Base-by-base conservation (phyloP, 495 filamentous ascomycete genomes). In the Penicillium mononematosum region DNA sequence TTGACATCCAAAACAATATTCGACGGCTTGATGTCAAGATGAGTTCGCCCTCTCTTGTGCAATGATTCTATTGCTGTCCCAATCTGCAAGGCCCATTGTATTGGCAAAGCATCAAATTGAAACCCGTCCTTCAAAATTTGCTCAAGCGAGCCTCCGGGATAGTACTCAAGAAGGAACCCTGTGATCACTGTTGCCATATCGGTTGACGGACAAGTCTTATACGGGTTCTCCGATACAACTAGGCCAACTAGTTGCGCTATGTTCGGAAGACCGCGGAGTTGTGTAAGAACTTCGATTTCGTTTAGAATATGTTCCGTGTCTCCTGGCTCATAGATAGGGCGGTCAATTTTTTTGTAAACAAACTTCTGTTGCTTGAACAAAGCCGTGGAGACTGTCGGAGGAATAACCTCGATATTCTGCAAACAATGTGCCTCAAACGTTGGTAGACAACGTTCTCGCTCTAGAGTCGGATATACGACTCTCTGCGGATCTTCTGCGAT, bases 1-100 rank as follows among this genome's bases (percentile, higher is more conserved):
- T 54, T 25, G 11, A 39, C 49, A 53, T 68, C 52, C 0, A 70
- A 41, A 45, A 70, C 46, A 29, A 70, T 31, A 50, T 65, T 70
- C 34, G 57, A 48, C 2, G 60, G 58, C 56, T 67, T 70, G 31
- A 70, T 58, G 44, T 70, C 60, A 29, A 65, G 59, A 31, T 68
- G 55, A 24, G n/a, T 59, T 52, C 45, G 55, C 25, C 34, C 17
- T 19, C 45, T 25, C 5, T 19, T 58, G 20, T 4, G 22, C 4
- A 24, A 24, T 24, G 4, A 24, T 4, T 24, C 22, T 38, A 62
- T 52, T 47, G 45, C 60, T 55, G 3, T 55, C 5, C 60, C 45
- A 46, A 55, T 54, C 42, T 62, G 50, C 34, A 55, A 19, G n/a
- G 56, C 60, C 62, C 55, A 64, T 56, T 47, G 12, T 52, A 60